Evolutionary conservation across 768 basidiomycete species (phyloP), one percentile per base, ranked within the genome.

Genomic region (Naganishia antarctica): DNA sequence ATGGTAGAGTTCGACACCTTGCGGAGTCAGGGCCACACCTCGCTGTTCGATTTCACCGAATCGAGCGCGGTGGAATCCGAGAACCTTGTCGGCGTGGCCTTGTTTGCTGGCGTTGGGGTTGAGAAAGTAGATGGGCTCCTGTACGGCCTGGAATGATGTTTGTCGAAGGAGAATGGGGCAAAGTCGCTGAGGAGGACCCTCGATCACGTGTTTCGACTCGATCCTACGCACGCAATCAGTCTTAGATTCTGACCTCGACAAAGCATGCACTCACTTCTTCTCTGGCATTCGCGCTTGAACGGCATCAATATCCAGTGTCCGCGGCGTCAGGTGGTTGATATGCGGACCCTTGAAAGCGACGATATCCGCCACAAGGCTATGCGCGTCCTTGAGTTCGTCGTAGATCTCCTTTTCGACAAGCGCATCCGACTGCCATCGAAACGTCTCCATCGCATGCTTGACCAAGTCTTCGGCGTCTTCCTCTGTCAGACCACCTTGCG

Each of bases 31-130:
- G 6, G 74, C 74, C 1, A 63, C 64, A 40, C 74, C 71, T 41
- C 74, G 62, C 25, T 69, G 69, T 51, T 76, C 74, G 58, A 76
- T 74, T 66, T 76, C 74, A 0, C 74, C 74, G 60, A 76, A 76
- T 7, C 74, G 62, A 0, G 73, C 74, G 32, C 69, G 66, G 48
- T 76, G 74, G 53, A 57, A 57, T 21, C 53, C 53, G 13, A 45
- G 46, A 13, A 58, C 28, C 23, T 48, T 48, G 44, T 49, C 46
- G 43, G 41, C 48, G n/a, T n/a, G n/a, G 29, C 32, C 60, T 3
- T 32, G 64, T 43, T 63, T 60, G 46, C 18, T 43, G 13, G 57
- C 12, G 43, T 32, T 44, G 26, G 48, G 53, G 32, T 61, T 63
- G 18, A 68, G 29, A 46, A 76, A 76, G 6, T 65, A 61, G 47